Evolutionary conservation across 352 stramenopile genomes (phyloP), one percentile per base, ranked within the genome.

Genomic region (Aphanomyces cochlioides): DNA sequence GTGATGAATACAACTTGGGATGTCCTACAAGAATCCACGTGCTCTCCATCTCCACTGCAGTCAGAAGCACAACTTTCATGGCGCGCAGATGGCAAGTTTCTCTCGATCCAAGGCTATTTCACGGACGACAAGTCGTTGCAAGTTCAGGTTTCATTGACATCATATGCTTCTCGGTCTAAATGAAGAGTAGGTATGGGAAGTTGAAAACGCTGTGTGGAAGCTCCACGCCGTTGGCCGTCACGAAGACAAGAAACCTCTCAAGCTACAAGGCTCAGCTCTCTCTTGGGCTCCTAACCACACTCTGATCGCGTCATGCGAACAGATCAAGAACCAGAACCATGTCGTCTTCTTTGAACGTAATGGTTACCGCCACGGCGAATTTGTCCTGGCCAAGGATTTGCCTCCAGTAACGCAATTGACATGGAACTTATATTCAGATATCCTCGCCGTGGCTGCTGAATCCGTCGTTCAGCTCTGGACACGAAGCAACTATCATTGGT

Each of bases 331-430:
- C 3, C 72, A 83, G 58, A 72, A 87, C 36, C 79, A 83, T 39
- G 74, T 93, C 13, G 83, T 92, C 17, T 93, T 94, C 66, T 95
- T 95, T 58, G 87, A 95, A 69, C 76, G 82, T 21, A 95, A 95
- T 66, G 87, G 87, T 1, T 73, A 93, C 47, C 79, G 83, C 2
- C 87, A 95, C 68, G 85, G 87, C 15, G 87, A 93, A 50, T 92
- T 95, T 66, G 67, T 75, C 19, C 73, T 93, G 13, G 56, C 77
- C n/a, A 28, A 53, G 4, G 79, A 76, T 21, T 43, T 58, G 7
- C 12, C 40, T 10, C 19, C 10, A 7, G 77, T 92, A 15, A 56
- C 36, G 2, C 71, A 67, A 56, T 57, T 93, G 5, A 34, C 68
- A 28, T 93, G 85, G 83, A 93, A 90, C 74, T 72, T 78, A 28